Evolutionary conservation across 768 basidiomycete species (phyloP), one percentile per base, ranked within the genome.

Genomic region (Hygrophorus russula): DNA sequence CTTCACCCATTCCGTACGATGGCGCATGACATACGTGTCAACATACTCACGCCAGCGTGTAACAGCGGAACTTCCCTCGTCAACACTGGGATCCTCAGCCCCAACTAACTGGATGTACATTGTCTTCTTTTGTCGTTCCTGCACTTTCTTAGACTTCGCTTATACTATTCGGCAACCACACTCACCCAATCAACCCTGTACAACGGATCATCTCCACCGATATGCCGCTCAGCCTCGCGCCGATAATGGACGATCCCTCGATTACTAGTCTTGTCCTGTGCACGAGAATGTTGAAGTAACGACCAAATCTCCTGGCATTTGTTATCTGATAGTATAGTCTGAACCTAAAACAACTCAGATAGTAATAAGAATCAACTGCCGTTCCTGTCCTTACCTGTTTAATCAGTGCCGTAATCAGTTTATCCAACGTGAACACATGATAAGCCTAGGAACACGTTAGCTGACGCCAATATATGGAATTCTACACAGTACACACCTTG

Each of bases 351-450:
- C 20, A 39, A 49, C 20, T 42, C 46, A 41, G 34, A 40, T 19
- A 13, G 24, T 43, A 8, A 14, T 11, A 37, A 8, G 15, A 36
- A 48, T 42, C 15, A 28, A 29, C 13, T 41, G 29, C 29, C 20
- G 24, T 28, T 36, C 32, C 24, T 34, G 32, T 28, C 39, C 73
- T 59, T 47, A 90, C 91, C 72, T 96, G 91, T 66, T 97, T 97
- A 59, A 97, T 75, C 41, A 97, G 74, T 15, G 82, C 81, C 10
- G 77, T 80, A 45, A 98, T 80, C 36, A 96, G 65, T 62, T 93
- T 91, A 69, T 99, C 96, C 54, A 99, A 59, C 1, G 96, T 97
- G 62, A 94, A 98, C 51, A 94, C 63, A 42, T 81, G 74, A 64
- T 90, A 97, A 3, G 90, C 92, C 80, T 93, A 67, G 50, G 52